Base-by-base conservation (phyloP, 164 flowering plant genomes). In the Tinospora cordifolia region DNA sequence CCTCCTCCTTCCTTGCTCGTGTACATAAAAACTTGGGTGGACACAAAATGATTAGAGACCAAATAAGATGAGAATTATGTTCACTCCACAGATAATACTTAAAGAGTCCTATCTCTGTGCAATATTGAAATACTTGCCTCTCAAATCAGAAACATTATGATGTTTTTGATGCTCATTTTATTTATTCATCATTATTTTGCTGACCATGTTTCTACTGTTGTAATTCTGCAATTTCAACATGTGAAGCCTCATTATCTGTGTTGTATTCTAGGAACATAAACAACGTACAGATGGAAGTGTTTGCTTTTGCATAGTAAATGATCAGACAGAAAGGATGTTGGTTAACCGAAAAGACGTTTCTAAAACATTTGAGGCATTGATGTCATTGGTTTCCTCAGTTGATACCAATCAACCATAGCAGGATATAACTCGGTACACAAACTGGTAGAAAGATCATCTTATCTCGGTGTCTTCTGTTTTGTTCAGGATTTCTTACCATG, bases 401-500 rank as follows among this genome's bases (percentile, higher is more conserved):
- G 59, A 51, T 51, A 2, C 59, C 22, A n/a, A n/a, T 51, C 7
- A 17, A 51, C 21, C 59, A 51, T n/a, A 41, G 46, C 21, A 51
- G 21, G 57, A 51, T 0, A 15, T 0, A n/a, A n/a, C 59, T 7
- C 59, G 3, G 59, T 51, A n/a, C 59, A 14, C 59, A 51, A 51
- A 51, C 59, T 51, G 59, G 59, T 51, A 51, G 21, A 51, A n/a
- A n/a, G n/a, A 51, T 51, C 59, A 51, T 51, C 59, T 51, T 24
- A 22, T 60, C 63, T 26, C 63, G 25, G 22, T 54, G 39, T 57
- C 71, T 34, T 19, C 66, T 63, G 59, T 46, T 12, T 34, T 14
- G 19, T 30, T 71, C 63, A 64, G 25, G 57, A 30, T 64, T 65
- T 41, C 68, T 47, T n/a, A 51, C 62, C 62, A 11, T 71, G 68